Base-by-base conservation (phyloP, 495 filamentous ascomycete genomes). In the Penicillium steckii region DNA sequence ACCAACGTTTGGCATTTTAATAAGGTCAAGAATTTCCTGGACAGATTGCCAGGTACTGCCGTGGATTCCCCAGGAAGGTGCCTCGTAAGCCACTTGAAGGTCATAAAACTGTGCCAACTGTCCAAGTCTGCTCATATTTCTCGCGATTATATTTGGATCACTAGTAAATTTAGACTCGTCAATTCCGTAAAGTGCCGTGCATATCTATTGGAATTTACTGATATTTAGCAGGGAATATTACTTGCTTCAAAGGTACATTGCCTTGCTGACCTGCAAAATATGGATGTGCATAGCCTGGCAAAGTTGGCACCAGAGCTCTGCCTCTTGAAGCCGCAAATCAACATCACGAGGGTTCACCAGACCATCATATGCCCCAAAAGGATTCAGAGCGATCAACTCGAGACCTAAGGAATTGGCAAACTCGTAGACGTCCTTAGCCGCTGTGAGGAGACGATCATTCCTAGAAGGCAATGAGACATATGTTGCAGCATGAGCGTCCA, bases 311-410 rank as follows among this genome's bases (percentile, higher is more conserved):
- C 55, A 58, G 5, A 58, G 19, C 18, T 53, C 50, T 3, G 55
- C 55, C 32, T 58, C 55, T 29, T 53, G 23, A 13, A 58, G 24
- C 13, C 55, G 38, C 0, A 13, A n/a, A 8, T 53, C 15, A 3
- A 53, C 40, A 4, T 58, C 50, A 2, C n/a, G 7, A 12, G 49
- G 12, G 5, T 41, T 40, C 9, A 17, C 19, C 17, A 58, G 46
- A 1, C 55, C 50, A 50, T 58, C 55, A 26, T 49, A 58, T 18
- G 45, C 55, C 4, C 55, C 41, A 21, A 58, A 58, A 24, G 55
- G 55, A 26, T 58, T 58, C 29, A 58, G 25, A 5, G 55, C 38
- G 32, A 58, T 58, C 5, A 58, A 37, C 4, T 15, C 22, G 2
- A 58, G 40, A 4, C 44, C 48, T 4, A 58, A 25, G 1, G 25